Evolutionary conservation across 257 asterid species (phyloP), one percentile per base, ranked within the genome.

Genomic region (Primulina tabacum): DNA sequence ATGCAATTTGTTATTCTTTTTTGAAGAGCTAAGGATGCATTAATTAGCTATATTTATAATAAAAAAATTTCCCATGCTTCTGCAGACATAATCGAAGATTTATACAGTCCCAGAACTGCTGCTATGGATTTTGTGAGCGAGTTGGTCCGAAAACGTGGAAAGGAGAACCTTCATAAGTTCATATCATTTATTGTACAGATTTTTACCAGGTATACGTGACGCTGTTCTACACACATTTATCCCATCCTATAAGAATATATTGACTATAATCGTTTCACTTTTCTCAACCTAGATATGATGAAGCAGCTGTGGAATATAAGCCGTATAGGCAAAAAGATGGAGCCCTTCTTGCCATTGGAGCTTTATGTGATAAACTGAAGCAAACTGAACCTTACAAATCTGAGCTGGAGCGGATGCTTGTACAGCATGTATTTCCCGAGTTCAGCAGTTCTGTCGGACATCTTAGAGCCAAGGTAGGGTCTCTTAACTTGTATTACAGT

Each of bases 91-190:
- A 92, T 91, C 70, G 99, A 94, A 86, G 99, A 94, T 73, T 82
- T 94, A 71, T 94, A 94, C 77, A 91, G 97, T 77, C 98, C 99
- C 69, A 82, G 96, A 84, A 91, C 99, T 73, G 98, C 98, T 53
- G 98, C 99, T 58, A 91, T 94, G 98, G 99, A 94, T 87, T 94
- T 91, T 75, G 99, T 94, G 73, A 91, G 96, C 65, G 99, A 94
- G 87, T 81, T 94, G 83, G 99, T 94, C 8, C 80, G 99, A 64
- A 94, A 88, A 82, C 96, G 97, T 32, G 97, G 96, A 62, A 94
- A 94, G 80, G 97, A 94, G 78, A 94, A 94, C 75, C 96, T 94
- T 73, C 98, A 91, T 38, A 94, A 94, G 85, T 94, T 94, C 75
- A 74, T 91, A 67, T 67, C 87, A 62, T 94, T 86, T 77, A 83